phyloP scores from a whole-genome alignment of 257 asterid species.

The Catharanthus roseus region DNA sequence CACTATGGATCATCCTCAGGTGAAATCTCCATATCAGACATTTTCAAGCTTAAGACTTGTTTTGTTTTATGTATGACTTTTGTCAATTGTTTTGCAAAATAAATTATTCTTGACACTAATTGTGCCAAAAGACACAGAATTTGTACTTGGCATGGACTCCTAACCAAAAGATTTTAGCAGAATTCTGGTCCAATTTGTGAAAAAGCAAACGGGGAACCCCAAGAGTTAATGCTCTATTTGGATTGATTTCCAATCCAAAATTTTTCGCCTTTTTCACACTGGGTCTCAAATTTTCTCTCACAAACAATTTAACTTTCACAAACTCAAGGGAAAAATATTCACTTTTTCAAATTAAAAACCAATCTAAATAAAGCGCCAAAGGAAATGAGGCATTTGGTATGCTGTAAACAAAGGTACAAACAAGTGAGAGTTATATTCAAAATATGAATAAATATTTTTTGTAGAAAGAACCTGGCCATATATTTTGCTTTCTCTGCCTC shows the following conservation, averaged over 20 bases:
- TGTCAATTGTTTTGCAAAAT: no score
- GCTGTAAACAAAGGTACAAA: neutral
- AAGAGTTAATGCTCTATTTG: no score
- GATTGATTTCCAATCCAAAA: no score
- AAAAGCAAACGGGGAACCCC: no score
- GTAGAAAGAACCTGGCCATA: constrained; percentile 62
- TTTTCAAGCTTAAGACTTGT: neutral
- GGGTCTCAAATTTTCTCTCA: no score
- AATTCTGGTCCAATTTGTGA: neutral
- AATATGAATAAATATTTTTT: neutral
- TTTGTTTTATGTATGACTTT: neutral
- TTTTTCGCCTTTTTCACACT: no score
- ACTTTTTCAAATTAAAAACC: no score
- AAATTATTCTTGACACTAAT: neutral
- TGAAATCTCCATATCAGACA: neutral
- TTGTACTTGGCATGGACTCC: neutral
- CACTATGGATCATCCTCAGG: neutral
- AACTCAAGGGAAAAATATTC: no score
- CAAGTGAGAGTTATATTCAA: neutral
- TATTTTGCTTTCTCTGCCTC: constrained; percentile 87
- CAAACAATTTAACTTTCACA: no score
- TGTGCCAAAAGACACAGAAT: neutral
- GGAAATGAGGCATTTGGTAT: neutral
- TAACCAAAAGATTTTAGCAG: neutral
- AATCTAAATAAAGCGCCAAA: no score